These are phyloP conservation scores for Ulota crispa DNA, from an alignment of 225 moss, liverwort and hornwort species.

Conservation along the genomic window DNA sequence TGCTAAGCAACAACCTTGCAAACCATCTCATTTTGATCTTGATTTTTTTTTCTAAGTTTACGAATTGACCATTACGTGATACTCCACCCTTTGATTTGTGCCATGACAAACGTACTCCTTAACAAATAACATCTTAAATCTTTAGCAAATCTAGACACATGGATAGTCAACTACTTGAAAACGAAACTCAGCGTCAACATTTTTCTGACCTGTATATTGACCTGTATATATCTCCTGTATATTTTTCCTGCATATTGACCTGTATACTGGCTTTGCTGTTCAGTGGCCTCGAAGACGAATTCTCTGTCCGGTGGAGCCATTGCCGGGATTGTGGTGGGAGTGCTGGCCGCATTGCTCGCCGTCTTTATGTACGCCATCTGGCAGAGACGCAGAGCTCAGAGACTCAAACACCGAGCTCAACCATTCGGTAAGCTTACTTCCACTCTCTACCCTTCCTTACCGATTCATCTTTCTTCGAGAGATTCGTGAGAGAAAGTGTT, in stretches of 20 bases:
- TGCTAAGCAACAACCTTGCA: too few species aligned
- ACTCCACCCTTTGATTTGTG: background rate
- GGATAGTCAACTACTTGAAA: background rate
- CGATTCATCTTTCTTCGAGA: too few species aligned
- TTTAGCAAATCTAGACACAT: background rate
- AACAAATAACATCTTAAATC: background rate
- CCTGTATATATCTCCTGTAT: background rate
- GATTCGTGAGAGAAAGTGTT: background rate
- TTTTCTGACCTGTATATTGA: background rate
- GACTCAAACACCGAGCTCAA: slow-evolving; percentile 37
- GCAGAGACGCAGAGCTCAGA: slow-evolving; percentile 60
- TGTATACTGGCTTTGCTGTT: background rate
- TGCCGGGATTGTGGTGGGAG: slow-evolving; percentile 58
- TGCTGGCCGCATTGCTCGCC: slow-evolving; percentile 24
- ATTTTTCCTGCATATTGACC: background rate
- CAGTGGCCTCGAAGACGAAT: slow-evolving; percentile 18
- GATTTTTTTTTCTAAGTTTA: too few species aligned
- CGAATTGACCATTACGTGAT: too few species aligned
- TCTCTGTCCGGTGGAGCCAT: slow-evolving; percentile 43
- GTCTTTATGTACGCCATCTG: slow-evolving; percentile 36
- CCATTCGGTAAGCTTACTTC: slow-evolving; percentile 50
- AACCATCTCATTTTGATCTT: too few species aligned
- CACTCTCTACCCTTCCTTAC: background rate
- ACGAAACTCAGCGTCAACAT: background rate
- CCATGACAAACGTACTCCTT: background rate